Evolutionary conservation across 164 flowering plant species (phyloP), one percentile per base, ranked within the genome.

Genomic region (Macadamia tetraphylla): DNA sequence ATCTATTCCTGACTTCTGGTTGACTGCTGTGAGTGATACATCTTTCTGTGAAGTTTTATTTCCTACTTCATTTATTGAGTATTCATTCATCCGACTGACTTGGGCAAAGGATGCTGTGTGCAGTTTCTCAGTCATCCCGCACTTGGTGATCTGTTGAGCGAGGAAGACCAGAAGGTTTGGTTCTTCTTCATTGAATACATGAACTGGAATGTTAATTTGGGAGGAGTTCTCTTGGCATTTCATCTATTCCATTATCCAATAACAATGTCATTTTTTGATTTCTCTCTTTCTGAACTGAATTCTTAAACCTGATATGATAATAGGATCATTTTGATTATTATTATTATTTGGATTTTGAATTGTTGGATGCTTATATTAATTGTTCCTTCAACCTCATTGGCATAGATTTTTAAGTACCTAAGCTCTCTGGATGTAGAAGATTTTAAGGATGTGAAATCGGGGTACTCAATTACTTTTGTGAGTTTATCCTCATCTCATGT

Each of bases 1-100:
- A 58, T 67, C 88, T n/a, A 94, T 94, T 74, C 95, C 98, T 1
- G 95, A 94, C 69, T 94, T 94, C 79, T 94, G 98, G 98, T 73
- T 85, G 63, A 94, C 95, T 73, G 98, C 98, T 63, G 97, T 94
- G 43, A 81, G 96, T 84, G 17, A 42, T 73, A 60, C 58, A 59
- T 58, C 30, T 15, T 59, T 23, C n/a, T 43, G n/a, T 42, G 60
- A n/a, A 49, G 51, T 31, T 57, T 18, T 55, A 5, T 32, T 48
- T 58, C 48, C 29, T 17, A 29, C 42, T 61, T 69, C 23, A 8
- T 58, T 11, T 9, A 35, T 51, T 17, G 44, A 11, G 62, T 43
- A 29, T 35, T 67, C 15, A 56, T 58, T 48, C 17, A 11, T 31
- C 43, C 32, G 18, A 31, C 15, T 49, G 1, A 60, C 44, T 46